Evolutionary conservation across 495 filamentous ascomycete genomes (phyloP).

Genomic region (Chaetomidium leptoderma): DNA sequence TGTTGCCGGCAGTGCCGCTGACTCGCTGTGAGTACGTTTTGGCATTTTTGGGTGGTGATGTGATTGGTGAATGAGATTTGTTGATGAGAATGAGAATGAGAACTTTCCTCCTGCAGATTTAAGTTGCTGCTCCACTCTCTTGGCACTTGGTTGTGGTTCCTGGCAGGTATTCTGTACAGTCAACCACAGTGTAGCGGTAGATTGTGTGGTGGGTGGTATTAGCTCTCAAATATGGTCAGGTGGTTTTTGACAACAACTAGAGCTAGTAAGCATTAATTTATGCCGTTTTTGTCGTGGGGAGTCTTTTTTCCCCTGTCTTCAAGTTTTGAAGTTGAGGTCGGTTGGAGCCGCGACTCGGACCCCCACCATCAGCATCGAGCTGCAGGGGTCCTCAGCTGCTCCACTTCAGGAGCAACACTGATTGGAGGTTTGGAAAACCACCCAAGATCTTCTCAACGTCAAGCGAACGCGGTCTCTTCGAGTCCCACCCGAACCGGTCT

Average conservation of each 20-base stretch:
- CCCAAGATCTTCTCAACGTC: conserved; percentile 21
- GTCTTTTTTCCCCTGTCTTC: no score
- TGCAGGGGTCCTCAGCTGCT: neutral
- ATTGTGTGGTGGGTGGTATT: no score
- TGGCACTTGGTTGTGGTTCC: no score
- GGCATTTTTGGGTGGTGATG: conserved; percentile 13
- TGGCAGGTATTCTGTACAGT: no score
- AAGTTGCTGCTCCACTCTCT: neutral
- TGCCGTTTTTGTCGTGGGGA: no score
- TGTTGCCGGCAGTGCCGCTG: neutral
- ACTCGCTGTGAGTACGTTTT: conserved; percentile 21
- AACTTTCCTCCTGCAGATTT: neutral
- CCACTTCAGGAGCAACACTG: neutral
- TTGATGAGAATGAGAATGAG: neutral
- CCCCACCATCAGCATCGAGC: neutral
- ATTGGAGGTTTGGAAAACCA: conserved; percentile 13
- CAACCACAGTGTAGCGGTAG: no score
- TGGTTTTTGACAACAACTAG: no score
- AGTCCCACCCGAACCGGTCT: neutral
- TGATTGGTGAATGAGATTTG: neutral
- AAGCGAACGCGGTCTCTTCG: neutral
- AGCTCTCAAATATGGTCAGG: no score
- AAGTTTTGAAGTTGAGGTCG: neutral
- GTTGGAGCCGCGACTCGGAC: neutral
- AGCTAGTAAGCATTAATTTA: no score